These are phyloP conservation scores for Leucaena leucocephala DNA, from an alignment of 306 rosid species.

Conservation along the genomic window DNA sequence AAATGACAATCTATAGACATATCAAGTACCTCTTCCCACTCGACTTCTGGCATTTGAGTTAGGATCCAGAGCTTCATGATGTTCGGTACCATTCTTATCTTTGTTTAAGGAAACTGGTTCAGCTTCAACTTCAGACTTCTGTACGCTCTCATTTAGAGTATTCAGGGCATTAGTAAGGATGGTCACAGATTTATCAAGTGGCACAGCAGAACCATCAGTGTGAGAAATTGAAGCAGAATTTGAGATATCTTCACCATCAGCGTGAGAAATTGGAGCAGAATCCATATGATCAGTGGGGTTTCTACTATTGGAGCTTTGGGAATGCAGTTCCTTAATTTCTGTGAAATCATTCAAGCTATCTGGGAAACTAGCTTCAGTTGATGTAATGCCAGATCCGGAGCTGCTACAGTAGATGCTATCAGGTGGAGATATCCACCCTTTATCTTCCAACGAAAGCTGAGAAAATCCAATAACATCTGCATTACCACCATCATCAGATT, in stretches of 20 bases:
- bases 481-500: constrained; percentile 55
- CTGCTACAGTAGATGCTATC: constrained; percentile 78
- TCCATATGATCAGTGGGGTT: constrained; percentile 38
- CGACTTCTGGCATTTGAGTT: constrained; percentile 54
- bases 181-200: constrained; percentile 47
- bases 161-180: constrained; percentile 41
- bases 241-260: constrained; percentile 39
- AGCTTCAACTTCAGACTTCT: constrained; percentile 48
- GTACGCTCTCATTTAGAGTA: constrained; percentile 43
- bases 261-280: constrained; percentile 47
- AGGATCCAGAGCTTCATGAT: constrained; percentile 51
- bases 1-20: constrained; percentile 5
- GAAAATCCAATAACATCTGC: constrained; percentile 56
- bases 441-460: constrained; percentile 70
- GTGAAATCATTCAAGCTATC: constrained; percentile 63
- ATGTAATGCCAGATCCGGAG: constrained; percentile 64
- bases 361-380: constrained; percentile 61
- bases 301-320: constrained; percentile 49
- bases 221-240: background rate
- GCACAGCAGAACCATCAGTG: constrained; percentile 30
- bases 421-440: constrained; percentile 91
- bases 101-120: constrained; percentile 53
- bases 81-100: constrained; percentile 59
- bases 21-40: constrained; percentile 67
- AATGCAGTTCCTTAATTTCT: constrained; percentile 56